Conservation (phyloP, 176 grass and related monocot species). For the bread wheat (Triticum aestivum) region DNA sequence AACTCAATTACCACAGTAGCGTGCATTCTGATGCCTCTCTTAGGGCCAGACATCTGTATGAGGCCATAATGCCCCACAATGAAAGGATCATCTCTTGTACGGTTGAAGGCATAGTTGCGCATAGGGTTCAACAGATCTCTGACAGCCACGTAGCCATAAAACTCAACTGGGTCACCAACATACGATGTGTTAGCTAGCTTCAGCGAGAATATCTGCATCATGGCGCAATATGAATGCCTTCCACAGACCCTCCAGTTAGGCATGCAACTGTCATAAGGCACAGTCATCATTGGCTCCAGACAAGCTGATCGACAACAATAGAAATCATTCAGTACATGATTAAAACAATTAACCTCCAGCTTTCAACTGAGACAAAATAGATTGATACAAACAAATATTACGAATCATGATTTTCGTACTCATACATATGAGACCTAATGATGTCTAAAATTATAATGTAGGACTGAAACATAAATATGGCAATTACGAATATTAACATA, state of each 20-base stretch:
- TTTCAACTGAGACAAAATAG: background rate
- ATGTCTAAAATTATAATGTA: background rate
- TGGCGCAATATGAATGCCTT: background rate
- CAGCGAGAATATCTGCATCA: slow-evolving; percentile 2
- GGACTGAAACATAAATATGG: background rate
- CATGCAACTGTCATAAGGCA: background rate
- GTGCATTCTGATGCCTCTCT: background rate
- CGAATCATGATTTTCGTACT: background rate
- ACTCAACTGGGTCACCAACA: background rate
- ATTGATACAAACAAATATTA: background rate
- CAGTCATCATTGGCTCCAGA: background rate
- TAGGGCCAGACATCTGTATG: background rate
- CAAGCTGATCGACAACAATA: background rate
- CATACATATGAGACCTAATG: background rate
- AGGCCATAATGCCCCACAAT: background rate
- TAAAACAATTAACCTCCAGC: background rate
- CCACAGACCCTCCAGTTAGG: background rate
- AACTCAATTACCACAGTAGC: background rate
- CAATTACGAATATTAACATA: background rate
- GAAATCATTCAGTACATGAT: background rate
- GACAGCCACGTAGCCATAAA: background rate
- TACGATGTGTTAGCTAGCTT: background rate
- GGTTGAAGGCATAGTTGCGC: background rate
- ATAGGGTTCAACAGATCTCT: background rate
- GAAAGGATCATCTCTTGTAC: background rate